Evolutionary conservation across 2,329 filamentous ascomycete genomes (phyloP), one percentile per base, ranked within the genome.

Genomic region (Gnomoniopsis smithogilvyi): DNA sequence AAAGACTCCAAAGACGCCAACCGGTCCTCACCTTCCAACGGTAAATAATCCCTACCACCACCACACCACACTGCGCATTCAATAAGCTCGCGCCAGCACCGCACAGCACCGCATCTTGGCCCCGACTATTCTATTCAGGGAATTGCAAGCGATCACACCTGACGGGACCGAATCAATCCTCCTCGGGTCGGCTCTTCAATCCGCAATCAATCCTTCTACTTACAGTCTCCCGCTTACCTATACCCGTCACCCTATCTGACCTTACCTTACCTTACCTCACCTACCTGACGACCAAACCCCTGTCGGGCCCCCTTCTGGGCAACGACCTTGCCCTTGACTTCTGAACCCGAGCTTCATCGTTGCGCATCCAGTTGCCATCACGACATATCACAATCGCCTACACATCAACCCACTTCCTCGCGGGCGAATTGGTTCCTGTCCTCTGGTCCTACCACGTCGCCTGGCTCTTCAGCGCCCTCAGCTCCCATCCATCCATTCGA

Each of bases 231-330:
- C 19, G 17, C n/a, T 45, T 19, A 17, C 15, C 19, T 21, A n/a
- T 10, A 17, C 7, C 15, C 54, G 43, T 30, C 53, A 41, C 33
- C 33, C 46, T 46, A 14, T n/a, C 33, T 41, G 21, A 30, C 33
- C 10, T 30, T 50, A 33, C 54, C 54, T 38, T 26, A 41, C 33
- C 54, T 24, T n/a, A 6, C 36, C n/a, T 21, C 45, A 30, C 15
- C 46, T 24, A 38, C 41, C 22, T 34, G 24, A 43, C 41, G 43
- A 17, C 30, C 62, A 47, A 51, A 51, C 51, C 60, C 62, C 54
- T 61, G 57, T 54, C 57, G 47, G 59, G 34, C 61, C 60, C 60
- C 60, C 52, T 62, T 55, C 50, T 60, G 53, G 58, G 52, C 51
- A 53, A 50, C 49, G 53, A 58, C 55, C 62, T 53, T 54, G 51